phyloP scores from a whole-genome alignment of 257 asterid species.

The Osmanthus fragrans region DNA sequence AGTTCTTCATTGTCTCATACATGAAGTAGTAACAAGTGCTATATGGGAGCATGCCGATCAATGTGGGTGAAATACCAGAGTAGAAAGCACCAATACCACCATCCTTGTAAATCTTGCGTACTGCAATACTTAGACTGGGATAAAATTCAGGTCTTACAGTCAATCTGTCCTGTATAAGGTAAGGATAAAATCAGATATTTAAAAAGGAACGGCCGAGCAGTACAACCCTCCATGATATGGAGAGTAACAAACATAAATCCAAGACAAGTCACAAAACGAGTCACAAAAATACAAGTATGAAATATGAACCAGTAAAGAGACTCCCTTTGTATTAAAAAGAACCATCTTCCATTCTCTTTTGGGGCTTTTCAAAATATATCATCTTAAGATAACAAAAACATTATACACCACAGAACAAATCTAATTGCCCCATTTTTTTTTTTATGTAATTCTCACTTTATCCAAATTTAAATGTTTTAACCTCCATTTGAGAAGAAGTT shows the following conservation, averaged over 20 bases:
- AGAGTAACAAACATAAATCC: neutral
- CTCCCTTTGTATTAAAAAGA: neutral
- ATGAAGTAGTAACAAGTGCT: conserved; percentile 93
- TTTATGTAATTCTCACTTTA: neutral
- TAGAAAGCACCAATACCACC: conserved; percentile 75
- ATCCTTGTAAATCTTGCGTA: conserved; percentile 60
- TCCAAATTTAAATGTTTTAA: neutral
- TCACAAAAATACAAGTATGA: neutral
- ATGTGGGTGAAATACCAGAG: conserved; percentile 76
- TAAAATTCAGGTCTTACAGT: conserved; percentile 78
- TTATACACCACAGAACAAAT: neutral
- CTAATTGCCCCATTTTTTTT: neutral
- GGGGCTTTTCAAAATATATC: neutral
- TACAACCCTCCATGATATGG: neutral
- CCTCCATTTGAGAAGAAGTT: too few relatives aligned
- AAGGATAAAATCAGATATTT: neutral
- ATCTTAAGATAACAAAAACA: neutral
- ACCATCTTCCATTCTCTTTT: neutral
- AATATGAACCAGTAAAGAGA: neutral
- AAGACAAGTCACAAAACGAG: neutral
- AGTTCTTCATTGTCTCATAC: conserved; percentile 89
- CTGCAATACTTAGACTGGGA: conserved; percentile 75
- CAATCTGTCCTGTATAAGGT: conserved; percentile 75
- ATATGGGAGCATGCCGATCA: conserved; percentile 97
- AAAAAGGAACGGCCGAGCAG: neutral